phyloP scores from a whole-genome alignment of 176 grass and related monocot species.

The Zea luxurians region DNA sequence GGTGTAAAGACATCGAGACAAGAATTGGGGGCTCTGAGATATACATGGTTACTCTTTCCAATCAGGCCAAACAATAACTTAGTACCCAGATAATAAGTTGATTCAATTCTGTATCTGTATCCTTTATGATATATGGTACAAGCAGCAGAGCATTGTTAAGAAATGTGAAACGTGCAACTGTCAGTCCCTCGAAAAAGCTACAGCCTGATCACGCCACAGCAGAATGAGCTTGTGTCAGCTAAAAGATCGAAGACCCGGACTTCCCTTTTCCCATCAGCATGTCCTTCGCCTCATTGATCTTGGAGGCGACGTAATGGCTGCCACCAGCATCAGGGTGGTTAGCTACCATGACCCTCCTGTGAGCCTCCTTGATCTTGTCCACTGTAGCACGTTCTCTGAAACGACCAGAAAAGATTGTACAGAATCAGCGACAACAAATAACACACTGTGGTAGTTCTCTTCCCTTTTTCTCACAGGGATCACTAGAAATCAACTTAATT shows the following conservation, averaged over 20 bases:
- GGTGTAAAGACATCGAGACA: neutral
- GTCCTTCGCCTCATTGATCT: conserved; percentile 94
- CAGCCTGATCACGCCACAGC: neutral
- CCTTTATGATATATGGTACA: conserved; percentile 9
- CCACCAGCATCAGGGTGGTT: conserved; percentile 90
- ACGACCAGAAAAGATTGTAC: neutral
- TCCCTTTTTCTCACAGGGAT: neutral
- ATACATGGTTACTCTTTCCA: neutral
- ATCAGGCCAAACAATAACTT: neutral
- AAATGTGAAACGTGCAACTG: conserved; percentile 18
- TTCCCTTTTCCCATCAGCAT: conserved; percentile 59
- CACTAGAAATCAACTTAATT: conserved; percentile 2
- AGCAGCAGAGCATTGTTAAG: conserved; percentile 25
- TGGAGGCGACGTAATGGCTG: conserved; percentile 86
- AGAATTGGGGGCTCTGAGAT: neutral
- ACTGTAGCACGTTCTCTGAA: conserved; percentile 65
- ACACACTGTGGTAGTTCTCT: neutral
- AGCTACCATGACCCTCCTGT: conserved; percentile 84
- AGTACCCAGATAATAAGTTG: neutral
- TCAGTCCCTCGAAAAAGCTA: neutral
- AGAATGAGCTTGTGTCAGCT: conserved; percentile 15
- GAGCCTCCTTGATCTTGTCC: conserved; percentile 90
- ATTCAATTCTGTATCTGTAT: neutral
- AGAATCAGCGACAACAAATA: neutral
- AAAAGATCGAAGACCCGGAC: conserved; percentile 53